phyloP scores from a whole-genome alignment of 768 basidiomycete species.

The Psilocybe cyanescens region DNA sequence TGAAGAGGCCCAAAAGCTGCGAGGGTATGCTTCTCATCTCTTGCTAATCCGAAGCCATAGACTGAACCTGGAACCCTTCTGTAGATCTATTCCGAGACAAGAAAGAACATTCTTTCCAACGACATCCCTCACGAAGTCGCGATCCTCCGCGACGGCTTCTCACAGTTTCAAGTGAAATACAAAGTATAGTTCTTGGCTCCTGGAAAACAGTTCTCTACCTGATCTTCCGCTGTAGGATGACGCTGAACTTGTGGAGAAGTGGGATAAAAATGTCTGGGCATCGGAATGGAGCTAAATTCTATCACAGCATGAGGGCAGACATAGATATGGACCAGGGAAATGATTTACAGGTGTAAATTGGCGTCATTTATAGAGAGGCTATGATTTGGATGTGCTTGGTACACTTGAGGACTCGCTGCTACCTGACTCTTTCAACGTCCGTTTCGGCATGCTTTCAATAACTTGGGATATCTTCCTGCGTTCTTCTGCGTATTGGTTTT shows the following conservation, averaged over 20 bases:
- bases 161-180: conserved; percentile 69
- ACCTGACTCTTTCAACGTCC: conserved; percentile 45
- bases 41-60: background rate
- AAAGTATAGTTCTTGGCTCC: conserved; percentile 44
- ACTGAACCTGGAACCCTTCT: conserved; percentile 11
- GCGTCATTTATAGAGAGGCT: background rate
- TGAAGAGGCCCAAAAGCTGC: conserved; percentile 80
- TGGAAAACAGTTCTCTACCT: background rate
- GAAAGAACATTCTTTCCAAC: conserved; percentile 47
- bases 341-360: background rate
- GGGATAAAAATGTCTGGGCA: conserved; percentile 70
- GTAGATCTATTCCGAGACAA: conserved; percentile 73
- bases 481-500: conserved; percentile 56
- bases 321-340: background rate
- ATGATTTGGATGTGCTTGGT: conserved; percentile 10
- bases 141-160: conserved; percentile 75
- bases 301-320: background rate
- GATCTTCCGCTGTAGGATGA: conserved; percentile 52
- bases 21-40: conserved; percentile 45
- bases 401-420: conserved; percentile 14
- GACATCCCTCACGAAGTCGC: conserved; percentile 56
- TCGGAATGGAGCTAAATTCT: conserved; percentile 31
- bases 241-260: conserved; percentile 74
- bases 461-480: conserved; percentile 56
- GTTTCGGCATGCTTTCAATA: conserved; percentile 64